A percentile compares a stretch with the other conserved stretches of the same genome.
Conservation (phyloP, 192 early-diverging fungal genomes). For the Coemansia sp. region DNA sequence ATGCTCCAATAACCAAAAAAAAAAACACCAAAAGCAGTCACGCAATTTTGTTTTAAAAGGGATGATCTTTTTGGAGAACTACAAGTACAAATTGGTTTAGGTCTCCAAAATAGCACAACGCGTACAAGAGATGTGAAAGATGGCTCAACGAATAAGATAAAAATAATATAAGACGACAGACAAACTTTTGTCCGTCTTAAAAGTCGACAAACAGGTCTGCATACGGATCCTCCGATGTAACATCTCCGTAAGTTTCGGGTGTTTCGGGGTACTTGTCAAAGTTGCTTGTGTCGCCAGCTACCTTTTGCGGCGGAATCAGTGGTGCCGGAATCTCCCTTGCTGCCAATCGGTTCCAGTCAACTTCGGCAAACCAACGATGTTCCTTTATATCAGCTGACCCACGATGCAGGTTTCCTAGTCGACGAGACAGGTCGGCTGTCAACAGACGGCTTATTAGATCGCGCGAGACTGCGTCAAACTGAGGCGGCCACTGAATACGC, state of each 20-base stretch:
- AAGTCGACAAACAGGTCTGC: constrained; percentile 74
- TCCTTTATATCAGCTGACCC: constrained; percentile 89
- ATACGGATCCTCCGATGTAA: constrained; percentile 66
- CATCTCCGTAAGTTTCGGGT: constrained; percentile 80
- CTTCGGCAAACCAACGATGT: constrained; percentile 93
- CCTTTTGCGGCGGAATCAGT: constrained; percentile 76
- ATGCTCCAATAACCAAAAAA: no score
- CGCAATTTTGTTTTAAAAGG: not conserved
- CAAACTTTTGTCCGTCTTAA: constrained; percentile 15
- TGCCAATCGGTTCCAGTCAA: constrained; percentile 84
- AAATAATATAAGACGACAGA: constrained; percentile 1
- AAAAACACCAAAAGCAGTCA: constrained; percentile 2
- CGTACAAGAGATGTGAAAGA: constrained; percentile 1
- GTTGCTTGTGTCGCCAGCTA: constrained; percentile 89
- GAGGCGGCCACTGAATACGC: constrained; percentile 79
- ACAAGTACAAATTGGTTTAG: no score
- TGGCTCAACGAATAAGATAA: not conserved
- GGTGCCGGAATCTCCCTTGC: constrained; percentile 76
- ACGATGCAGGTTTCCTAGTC: constrained; percentile 83
- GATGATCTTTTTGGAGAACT: no score
- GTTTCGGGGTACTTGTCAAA: constrained; percentile 96
- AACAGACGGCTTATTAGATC: constrained; percentile 82
- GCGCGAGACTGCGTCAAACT: constrained; percentile 78
- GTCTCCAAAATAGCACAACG: no score
- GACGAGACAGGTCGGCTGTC: constrained; percentile 77